Percentiles rank a stretch among this genome's conserved stretches.
phyloP scores from a whole-genome alignment of 305 asterid species.

The Fraxinus baroniana region DNA sequence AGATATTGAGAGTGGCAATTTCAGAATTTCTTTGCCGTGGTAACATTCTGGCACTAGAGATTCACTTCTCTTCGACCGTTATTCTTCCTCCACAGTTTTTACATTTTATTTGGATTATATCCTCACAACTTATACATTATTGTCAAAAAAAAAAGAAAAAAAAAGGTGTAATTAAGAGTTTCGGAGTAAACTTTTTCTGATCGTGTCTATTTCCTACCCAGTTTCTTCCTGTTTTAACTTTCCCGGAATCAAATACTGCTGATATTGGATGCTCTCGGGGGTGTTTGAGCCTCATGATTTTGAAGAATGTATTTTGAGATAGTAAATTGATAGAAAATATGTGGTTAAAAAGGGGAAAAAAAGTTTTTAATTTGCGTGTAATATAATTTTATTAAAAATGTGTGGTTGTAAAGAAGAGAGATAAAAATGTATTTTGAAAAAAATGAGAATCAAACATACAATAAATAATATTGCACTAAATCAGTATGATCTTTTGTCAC shows the following conservation, averaged over 20 bases:
- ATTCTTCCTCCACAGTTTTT: background rate
- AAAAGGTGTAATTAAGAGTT: too few species aligned
- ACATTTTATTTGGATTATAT: background rate
- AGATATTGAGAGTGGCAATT: slow-evolving; percentile 47
- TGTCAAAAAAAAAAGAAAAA: background rate
- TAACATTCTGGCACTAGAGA: slow-evolving; percentile 16
- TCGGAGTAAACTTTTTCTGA: background rate
- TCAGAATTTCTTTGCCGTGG: slow-evolving; percentile 10
- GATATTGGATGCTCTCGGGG: background rate
- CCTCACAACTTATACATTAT: background rate
- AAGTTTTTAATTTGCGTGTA: too few species aligned
- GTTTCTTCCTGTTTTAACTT: background rate
- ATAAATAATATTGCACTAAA: too few species aligned
- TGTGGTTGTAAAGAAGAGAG: too few species aligned
- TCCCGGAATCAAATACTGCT: background rate
- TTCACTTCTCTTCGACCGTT: background rate
- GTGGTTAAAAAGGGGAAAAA: too few species aligned
- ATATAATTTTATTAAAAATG: too few species aligned
- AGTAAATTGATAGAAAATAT: too few species aligned
- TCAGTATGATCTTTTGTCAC: background rate
- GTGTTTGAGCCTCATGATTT: too few species aligned
- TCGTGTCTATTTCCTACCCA: background rate
- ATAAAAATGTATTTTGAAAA: too few species aligned
- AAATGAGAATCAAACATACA: too few species aligned
- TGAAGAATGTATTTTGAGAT: too few species aligned